Base-by-base conservation (phyloP, 495 filamentous ascomycete genomes). In the Pyrenopolyporus hunteri region DNA sequence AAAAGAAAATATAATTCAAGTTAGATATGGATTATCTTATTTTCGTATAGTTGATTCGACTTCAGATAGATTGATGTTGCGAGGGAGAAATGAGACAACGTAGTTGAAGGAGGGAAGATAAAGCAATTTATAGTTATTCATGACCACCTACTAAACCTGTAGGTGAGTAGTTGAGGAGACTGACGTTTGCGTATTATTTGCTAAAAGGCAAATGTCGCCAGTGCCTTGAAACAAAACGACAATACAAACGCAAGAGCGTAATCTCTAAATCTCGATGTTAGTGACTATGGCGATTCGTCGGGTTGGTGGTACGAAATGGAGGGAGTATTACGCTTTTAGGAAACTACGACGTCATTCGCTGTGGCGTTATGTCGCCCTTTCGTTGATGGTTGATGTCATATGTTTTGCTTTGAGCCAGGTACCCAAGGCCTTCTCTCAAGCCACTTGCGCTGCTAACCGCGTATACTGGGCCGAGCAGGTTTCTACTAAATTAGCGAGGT, bases 351-450 rank as follows among this genome's bases (percentile, higher is more conserved):
- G 63, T 66, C 57, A 61, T 61, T 17, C 6, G 20, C 5, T 57
- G 56, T 60, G 57, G 57, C 63, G 52, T 23, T 26, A 7, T 45
- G 39, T 47, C 29, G 23, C 16, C 13, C 43, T 52, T 20, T n/a
- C n/a, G n/a, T n/a, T n/a, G n/a, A n/a, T n/a, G n/a, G 42, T 61
- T 66, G 63, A 66, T 66, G 63, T 66, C 63, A 66, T 66, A 7
- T 37, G 11, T 14, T 58, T 33, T 62, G 35, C 26, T 43, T 54
- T 39, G 17, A 36, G 20, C 28, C 33, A n/a, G n/a, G n/a, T n/a
- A n/a, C n/a, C n/a, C n/a, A 53, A 28, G 19, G 14, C 32, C 45
- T 31, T 29, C 61, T 64, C 50, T 64, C 61, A 64, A 59, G 61
- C 61, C 61, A 54, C 55, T 49, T 49, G 36, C 16, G 8, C 29